Conservation (phyloP, 2,329 filamentous ascomycete genomes). For the Nemania bipapillata region DNA sequence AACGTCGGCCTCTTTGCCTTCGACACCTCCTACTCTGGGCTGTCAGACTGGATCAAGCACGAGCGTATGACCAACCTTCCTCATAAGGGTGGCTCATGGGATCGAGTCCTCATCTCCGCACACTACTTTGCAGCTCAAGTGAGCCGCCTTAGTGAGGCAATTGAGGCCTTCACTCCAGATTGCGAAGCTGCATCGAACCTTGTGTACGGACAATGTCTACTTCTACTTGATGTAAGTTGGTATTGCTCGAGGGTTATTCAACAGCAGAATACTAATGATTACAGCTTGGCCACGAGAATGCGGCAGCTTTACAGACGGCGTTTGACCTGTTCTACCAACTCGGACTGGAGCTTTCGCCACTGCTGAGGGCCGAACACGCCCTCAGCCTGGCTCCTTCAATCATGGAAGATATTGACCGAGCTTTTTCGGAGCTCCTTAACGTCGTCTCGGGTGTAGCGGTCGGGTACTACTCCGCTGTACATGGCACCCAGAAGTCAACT, state of each 20-base stretch:
- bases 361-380: constrained; percentile 33
- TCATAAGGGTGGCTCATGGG: constrained; percentile 35
- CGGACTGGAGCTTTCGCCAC: constrained; percentile 32
- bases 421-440: constrained; percentile 36
- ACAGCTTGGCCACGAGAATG: constrained; percentile 37
- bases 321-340: constrained; percentile 39
- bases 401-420: constrained; percentile 33
- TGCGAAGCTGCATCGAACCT: constrained; percentile 34
- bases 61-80: constrained; percentile 36
- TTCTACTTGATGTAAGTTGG: constrained; percentile 35
- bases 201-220: constrained; percentile 36
- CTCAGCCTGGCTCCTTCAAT: constrained; percentile 29
- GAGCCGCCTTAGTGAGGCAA: constrained; percentile 35
- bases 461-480: constrained; percentile 29
- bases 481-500: constrained; percentile 19
- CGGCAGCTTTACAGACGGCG: constrained; percentile 32
- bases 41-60: constrained; percentile 34
- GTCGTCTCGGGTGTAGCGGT: constrained; percentile 37
- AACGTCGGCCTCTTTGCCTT: constrained; percentile 30
- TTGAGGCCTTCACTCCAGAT: constrained; percentile 36
- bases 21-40: constrained; percentile 34
- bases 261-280: neutral
- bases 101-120: constrained; percentile 36
- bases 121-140: constrained; percentile 36
- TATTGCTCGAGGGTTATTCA: neutral